Conservation (phyloP, 495 filamentous ascomycete genomes). For the Aspergillus coremiiformis region DNA sequence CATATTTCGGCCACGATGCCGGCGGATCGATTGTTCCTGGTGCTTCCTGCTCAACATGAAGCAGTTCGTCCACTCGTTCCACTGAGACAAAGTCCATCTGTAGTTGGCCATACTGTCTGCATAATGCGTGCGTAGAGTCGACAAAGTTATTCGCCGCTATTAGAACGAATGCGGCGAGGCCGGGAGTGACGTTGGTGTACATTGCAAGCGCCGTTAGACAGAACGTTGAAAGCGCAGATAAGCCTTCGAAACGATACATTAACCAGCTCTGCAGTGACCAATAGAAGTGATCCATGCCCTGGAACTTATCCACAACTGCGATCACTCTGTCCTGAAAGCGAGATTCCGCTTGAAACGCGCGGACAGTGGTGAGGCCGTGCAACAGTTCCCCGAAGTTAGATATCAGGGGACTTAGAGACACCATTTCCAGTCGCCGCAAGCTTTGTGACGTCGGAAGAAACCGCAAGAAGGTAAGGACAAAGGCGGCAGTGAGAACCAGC, state of each 20-base stretch:
- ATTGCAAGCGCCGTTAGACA: slow-evolving; percentile 62
- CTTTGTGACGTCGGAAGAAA: slow-evolving; percentile 80
- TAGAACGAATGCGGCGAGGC: slow-evolving; percentile 66
- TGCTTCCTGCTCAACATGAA: slow-evolving; percentile 66
- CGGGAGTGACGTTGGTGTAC: slow-evolving; percentile 59
- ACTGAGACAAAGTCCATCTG: slow-evolving; percentile 90
- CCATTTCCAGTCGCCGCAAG: slow-evolving; percentile 74
- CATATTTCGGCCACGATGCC: slow-evolving; percentile 63
- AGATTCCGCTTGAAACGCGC: slow-evolving; percentile 62
- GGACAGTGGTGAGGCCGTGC: slow-evolving; percentile 72
- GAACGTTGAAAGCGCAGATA: slow-evolving; percentile 66
- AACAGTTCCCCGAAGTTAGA: slow-evolving; percentile 78
- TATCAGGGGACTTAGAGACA: slow-evolving; percentile 71
- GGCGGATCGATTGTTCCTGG: slow-evolving; percentile 58
- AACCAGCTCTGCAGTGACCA: slow-evolving; percentile 82
- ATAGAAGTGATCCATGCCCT: slow-evolving; percentile 91
- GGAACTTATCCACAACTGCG: slow-evolving; percentile 69
- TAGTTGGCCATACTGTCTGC: slow-evolving; percentile 67
- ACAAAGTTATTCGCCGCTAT: slow-evolving; percentile 46
- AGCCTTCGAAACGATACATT: slow-evolving; percentile 63
- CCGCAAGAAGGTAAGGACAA: slow-evolving; percentile 58
- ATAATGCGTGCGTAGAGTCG: slow-evolving; percentile 60
- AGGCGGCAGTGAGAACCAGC: slow-evolving; percentile 50
- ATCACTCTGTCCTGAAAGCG: slow-evolving; percentile 73
- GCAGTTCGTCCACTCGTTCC: slow-evolving; percentile 70